Base-by-base conservation (phyloP, 257 asterid species). In the Solanum virginianum region DNA sequence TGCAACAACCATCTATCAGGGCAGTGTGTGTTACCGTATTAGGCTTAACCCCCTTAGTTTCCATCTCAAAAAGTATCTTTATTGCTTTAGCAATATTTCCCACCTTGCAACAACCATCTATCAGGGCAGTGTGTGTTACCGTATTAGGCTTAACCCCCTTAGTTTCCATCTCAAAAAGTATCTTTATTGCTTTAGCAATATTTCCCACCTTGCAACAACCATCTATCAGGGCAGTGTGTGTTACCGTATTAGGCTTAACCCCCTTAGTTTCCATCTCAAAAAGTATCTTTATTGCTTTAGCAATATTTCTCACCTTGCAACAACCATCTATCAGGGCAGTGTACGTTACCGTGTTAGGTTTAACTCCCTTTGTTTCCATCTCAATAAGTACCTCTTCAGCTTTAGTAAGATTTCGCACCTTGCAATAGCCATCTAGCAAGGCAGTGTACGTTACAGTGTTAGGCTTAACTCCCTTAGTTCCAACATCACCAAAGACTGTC, bases 261-360 rank as follows among this genome's bases (percentile, higher is more conserved):
- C 88, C 89, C 81, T 29, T 82, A n/a, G 80, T 84, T 54, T 83
- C 75, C 92, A 88, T 88, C 39, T 85, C 89, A 10, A 43, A 55
- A 15, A 54, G 29, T n/a, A 36, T 0, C 84, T 15, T 15, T 41
- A 55, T 53, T 1, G 94, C 95, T 89, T 93, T 91, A 75, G 36
- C 87, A 41, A 89, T 77, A 86, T 81, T 88, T 41, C 94, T 92
- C 63, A 80, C 88, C 71, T 90, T 92, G 91, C 97, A 92, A 70
- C 88, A 93, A 29, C 93, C 93, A 85, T 92, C 89, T 56, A 92
- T 88, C 88, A 93, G 83, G 54, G 92, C 86, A 85, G 91, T 93
- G 86, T 88, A 92, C 0, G 94, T 87, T 15, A 87, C 88, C 3
- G 66, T 87, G 68, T 74, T 86, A 62, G 89, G 89, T 41, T 87